Evolutionary conservation across 2,329 filamentous ascomycete species (phyloP).

Genomic region (Aspergillus fumigatus): DNA sequence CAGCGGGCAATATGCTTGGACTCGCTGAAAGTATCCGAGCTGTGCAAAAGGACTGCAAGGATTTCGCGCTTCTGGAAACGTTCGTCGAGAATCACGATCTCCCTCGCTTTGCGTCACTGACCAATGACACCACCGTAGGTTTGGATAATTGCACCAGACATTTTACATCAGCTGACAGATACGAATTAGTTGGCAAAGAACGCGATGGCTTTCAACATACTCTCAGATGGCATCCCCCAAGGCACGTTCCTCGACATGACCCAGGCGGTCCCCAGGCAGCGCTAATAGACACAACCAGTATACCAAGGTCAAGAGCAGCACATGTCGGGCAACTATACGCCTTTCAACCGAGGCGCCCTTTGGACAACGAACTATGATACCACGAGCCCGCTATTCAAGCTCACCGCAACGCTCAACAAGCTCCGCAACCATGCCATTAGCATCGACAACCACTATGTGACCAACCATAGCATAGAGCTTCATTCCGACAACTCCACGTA

Average conservation of each 20-base stretch:
- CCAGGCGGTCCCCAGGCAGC: neutral
- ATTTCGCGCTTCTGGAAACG: constrained; percentile 46
- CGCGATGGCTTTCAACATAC: constrained; percentile 57
- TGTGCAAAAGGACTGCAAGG: constrained; percentile 27
- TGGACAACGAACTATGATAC: constrained; percentile 45
- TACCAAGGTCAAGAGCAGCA: constrained; percentile 64
- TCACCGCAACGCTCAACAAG: constrained; percentile 36
- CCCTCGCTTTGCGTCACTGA: constrained; percentile 49
- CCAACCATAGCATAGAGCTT: constrained; percentile 35
- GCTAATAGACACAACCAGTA: constrained; percentile 26
- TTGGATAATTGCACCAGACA: neutral
- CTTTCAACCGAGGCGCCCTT: constrained; percentile 51
- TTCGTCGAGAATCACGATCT: constrained; percentile 61
- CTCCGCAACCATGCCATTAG: constrained; percentile 39
- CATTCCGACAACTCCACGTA: constrained; percentile 38
- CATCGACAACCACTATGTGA: constrained; percentile 33
- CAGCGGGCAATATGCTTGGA: constrained; percentile 23
- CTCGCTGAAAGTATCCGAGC: constrained; percentile 21
- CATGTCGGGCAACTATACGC: constrained; percentile 45
- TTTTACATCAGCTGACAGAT: constrained; percentile 1
- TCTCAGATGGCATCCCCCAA: constrained; percentile 57
- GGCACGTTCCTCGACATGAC: constrained; percentile 1
- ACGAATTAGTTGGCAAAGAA: constrained; percentile 50
- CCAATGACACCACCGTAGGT: constrained; percentile 46
- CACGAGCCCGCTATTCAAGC: constrained; percentile 33